Percentiles rank a stretch among this genome's conserved stretches.
These are phyloP conservation scores for Kokia cookei DNA, from an alignment of 441 rosid genomes.

Conservation along the genomic window DNA sequence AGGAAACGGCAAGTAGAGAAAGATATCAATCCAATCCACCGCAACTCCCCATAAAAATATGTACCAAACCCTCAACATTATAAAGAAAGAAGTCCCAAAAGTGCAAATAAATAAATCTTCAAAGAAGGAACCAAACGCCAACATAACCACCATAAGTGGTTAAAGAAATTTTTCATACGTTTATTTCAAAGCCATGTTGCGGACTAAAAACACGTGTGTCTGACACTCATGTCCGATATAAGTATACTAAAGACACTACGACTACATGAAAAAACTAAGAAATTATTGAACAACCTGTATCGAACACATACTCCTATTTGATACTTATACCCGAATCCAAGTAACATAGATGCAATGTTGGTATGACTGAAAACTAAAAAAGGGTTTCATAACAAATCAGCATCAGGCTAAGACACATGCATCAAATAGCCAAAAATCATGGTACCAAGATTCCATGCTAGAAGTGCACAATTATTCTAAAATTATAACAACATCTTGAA, in stretches of 20 bases:
- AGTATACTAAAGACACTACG: no score
- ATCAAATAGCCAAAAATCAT: conserved; percentile 1
- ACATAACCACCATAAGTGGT: not conserved
- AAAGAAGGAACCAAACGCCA: not conserved
- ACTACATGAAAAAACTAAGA: not conserved
- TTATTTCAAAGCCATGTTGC: not conserved
- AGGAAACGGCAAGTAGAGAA: not conserved
- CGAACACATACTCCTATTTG: not conserved
- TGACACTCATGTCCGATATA: not conserved
- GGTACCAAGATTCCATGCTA: conserved; percentile 2
- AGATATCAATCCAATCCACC: not conserved
- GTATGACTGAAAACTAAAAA: not conserved
- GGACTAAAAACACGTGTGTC: not conserved
- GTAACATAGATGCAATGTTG: not conserved
- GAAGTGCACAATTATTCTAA: conserved; percentile 24
- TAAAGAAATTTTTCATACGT: not conserved
- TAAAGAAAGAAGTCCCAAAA: not conserved
- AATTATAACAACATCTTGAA: conserved; percentile 16
- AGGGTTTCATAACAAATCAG: not conserved
- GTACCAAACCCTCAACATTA: not conserved
- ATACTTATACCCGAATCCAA: not conserved
- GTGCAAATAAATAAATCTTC: not conserved
- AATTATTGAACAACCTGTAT: no score
- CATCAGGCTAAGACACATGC: not conserved
- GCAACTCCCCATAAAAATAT: no score